Base-by-base conservation (phyloP, 306 rosid species). In the Dalbergia cochinchinensis region DNA sequence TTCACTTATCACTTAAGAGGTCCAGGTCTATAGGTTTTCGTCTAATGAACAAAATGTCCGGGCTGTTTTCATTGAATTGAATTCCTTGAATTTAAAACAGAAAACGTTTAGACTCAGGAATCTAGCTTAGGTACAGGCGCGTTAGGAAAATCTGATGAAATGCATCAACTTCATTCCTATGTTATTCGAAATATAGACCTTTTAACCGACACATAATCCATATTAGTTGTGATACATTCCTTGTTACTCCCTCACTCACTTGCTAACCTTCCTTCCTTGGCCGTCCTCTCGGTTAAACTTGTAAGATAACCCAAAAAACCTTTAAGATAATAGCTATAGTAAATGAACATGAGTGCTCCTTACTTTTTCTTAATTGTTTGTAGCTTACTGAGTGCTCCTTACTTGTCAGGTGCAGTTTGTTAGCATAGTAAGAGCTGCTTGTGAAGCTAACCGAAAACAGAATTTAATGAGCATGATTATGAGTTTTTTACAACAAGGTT, bases 61-160 rank as follows among this genome's bases (percentile, higher is more conserved):
- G 26, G 80, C 50, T 51, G 73, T 19, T 19, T 77, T 77, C 13
- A 54, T 72, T 65, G 81, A 55, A 54, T 77, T 37, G 74, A 44
- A 22, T n/a, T 37, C 1, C 34, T 77, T 19, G 74, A 44, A 22
- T n/a, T 37, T 3, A 50, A 16, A 33, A 33, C 19, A 6, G 65
- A 75, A 47, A 34, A 34, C 47, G 55, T 12, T 41, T 37, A 4
- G 48, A 64, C 48, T 15, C 3, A 19, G 69, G 48, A 8, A 34
- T 34, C 20, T 34, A 11, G 37, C 66, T 54, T 54, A 54, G 60
- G 22, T 61, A 4, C 41, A 61, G 14, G 64, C 22, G 0, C 64
- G 63, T 58, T 58, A 58, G 14, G 35, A 58, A 58, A 58, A 58
- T 20, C 64, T 58, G 67, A 12, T 16, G 48, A 34, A 8, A 48